A percentile compares a stretch with the other conserved stretches of the same genome.
Evolutionary conservation across 352 stramenopile genomes (phyloP).

Genomic region (Globisporangium viniferum): DNA sequence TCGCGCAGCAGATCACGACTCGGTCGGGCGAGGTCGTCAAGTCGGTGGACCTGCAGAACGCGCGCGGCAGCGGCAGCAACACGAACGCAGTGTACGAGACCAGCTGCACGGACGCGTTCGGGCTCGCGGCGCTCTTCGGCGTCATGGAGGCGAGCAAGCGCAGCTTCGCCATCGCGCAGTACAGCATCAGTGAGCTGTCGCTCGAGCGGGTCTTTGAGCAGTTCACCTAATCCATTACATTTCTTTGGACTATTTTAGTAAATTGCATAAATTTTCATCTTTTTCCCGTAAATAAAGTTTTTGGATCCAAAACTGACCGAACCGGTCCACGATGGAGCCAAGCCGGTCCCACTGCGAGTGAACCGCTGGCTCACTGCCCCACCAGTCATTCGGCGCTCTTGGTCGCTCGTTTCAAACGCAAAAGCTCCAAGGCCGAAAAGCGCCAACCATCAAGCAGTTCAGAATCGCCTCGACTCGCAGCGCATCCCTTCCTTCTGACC

Average conservation of each 20-base stretch:
- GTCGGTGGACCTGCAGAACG: constrained; percentile 43
- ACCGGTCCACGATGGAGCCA: neutral
- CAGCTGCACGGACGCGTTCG: constrained; percentile 55
- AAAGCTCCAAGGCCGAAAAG: neutral
- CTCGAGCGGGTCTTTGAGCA: constrained; percentile 93
- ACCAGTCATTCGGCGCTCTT: constrained; percentile 8
- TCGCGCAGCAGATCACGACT: constrained; percentile 38
- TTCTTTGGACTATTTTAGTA: neutral
- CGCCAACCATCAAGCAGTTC: constrained; percentile 3
- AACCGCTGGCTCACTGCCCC: constrained; percentile 2
- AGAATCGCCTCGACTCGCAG: constrained; percentile 10
- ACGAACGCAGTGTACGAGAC: constrained; percentile 68
- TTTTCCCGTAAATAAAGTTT: neutral
- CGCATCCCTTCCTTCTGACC: neutral
- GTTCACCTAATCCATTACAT: constrained; percentile 56
- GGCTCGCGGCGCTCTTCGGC: constrained; percentile 75
- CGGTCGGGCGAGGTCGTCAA: constrained; percentile 46
- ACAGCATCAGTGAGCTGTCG: constrained; percentile 90
- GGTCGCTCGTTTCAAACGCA: neutral
- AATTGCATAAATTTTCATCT: neutral
- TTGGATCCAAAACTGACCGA: neutral
- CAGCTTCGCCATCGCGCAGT: constrained; percentile 77
- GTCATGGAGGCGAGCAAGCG: constrained; percentile 77
- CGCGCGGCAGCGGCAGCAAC: constrained; percentile 48
- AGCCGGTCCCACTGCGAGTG: neutral